phyloP scores from a whole-genome alignment of 768 basidiomycete genomes.

The Pleurotus djamor region DNA sequence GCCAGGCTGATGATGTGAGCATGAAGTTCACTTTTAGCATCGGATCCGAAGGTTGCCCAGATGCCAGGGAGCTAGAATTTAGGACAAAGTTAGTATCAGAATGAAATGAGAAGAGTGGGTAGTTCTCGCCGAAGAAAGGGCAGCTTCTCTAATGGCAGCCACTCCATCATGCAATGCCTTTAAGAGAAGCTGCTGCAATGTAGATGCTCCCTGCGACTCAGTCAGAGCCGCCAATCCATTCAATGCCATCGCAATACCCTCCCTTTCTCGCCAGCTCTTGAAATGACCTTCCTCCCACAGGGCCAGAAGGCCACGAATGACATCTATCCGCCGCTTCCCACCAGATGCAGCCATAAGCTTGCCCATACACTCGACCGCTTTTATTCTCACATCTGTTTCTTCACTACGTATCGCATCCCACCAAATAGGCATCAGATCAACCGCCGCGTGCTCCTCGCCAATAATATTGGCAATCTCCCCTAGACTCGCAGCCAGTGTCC shows the following conservation, averaged over 20 bases:
- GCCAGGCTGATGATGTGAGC: slow-evolving; percentile 42
- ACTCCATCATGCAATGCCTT: slow-evolving; percentile 73
- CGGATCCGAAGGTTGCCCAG: slow-evolving; percentile 34
- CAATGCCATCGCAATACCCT: slow-evolving; percentile 60
- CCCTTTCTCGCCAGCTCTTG: slow-evolving; percentile 79
- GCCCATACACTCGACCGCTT: slow-evolving; percentile 66
- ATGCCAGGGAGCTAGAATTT: slow-evolving; percentile 45
- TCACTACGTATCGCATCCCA: slow-evolving; percentile 51
- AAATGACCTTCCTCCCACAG: slow-evolving; percentile 59
- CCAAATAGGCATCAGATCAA: slow-evolving; percentile 75
- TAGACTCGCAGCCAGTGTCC: slow-evolving; percentile 82
- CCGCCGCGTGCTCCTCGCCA: slow-evolving; percentile 61
- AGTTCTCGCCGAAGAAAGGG: slow-evolving; percentile 61
- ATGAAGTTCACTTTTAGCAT: slow-evolving; percentile 35
- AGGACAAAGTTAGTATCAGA: background rate
- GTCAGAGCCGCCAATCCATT: slow-evolving; percentile 42
- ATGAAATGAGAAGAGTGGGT: slow-evolving; percentile 8
- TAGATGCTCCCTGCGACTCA: slow-evolving; percentile 37
- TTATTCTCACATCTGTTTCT: slow-evolving; percentile 75
- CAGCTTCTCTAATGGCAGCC: slow-evolving; percentile 83
- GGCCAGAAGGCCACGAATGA: slow-evolving; percentile 44
- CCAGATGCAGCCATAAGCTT: slow-evolving; percentile 51
- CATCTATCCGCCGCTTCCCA: slow-evolving; percentile 24
- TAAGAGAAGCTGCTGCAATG: slow-evolving; percentile 52
- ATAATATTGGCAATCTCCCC: slow-evolving; percentile 90